Conservation (phyloP, 495 filamentous ascomycete genomes). For the Corynascus novoguineensis region DNA sequence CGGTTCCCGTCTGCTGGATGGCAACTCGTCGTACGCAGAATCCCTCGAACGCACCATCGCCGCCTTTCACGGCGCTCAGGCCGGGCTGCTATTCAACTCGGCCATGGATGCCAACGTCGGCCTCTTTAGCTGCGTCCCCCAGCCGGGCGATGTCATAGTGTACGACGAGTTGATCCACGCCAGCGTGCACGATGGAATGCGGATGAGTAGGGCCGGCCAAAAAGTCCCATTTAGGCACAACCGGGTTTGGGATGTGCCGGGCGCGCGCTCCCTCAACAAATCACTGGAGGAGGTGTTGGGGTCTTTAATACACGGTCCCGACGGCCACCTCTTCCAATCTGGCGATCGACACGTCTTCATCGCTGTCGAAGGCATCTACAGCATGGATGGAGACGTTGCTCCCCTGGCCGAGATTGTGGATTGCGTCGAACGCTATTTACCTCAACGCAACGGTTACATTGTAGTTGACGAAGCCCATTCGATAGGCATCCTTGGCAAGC, state of each 20-base stretch:
- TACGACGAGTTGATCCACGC: slow-evolving; percentile 75
- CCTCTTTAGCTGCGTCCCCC: slow-evolving; percentile 61
- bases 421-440: slow-evolving; percentile 52
- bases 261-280: not conserved
- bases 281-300: slow-evolving; percentile 20
- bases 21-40: slow-evolving; percentile 62
- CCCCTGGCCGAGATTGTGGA: slow-evolving; percentile 56
- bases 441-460: slow-evolving; percentile 56
- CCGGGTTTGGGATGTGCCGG: slow-evolving; percentile 30
- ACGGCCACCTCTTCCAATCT: slow-evolving; percentile 17
- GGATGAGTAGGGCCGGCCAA: slow-evolving; percentile 51
- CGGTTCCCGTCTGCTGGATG: slow-evolving; percentile 60
- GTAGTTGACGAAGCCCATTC: slow-evolving; percentile 78
- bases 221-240: slow-evolving; percentile 59
- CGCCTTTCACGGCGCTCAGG: slow-evolving; percentile 56
- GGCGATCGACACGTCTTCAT: slow-evolving; percentile 55
- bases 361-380: slow-evolving; percentile 71
- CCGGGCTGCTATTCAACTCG: slow-evolving; percentile 69
- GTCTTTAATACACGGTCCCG: slow-evolving; percentile 10
- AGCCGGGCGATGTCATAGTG: slow-evolving; percentile 61
- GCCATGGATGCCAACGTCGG: slow-evolving; percentile 74
- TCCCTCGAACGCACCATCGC: slow-evolving; percentile 60
- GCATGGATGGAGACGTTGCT: slow-evolving; percentile 75
- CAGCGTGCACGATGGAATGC: slow-evolving; percentile 73
- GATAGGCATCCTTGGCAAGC: slow-evolving; percentile 58